phyloP scores from a whole-genome alignment of 2,329 filamentous ascomycete species.

The Sphaerulina populicola region DNA sequence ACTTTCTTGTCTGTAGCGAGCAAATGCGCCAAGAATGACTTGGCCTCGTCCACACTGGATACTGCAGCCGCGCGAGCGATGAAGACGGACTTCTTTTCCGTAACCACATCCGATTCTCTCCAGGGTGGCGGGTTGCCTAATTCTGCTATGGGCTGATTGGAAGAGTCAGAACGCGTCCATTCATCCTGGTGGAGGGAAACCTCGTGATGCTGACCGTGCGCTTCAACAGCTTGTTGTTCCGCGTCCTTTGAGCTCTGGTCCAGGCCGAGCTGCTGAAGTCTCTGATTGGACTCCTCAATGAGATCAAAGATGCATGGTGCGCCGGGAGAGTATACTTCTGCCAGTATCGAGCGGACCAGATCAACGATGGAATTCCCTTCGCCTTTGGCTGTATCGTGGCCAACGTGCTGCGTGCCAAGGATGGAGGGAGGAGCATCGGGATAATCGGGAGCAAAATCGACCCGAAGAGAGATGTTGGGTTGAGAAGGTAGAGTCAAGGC shows the following conservation, averaged over 20 bases:
- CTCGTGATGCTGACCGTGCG: conserved; percentile 25
- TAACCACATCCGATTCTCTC: conserved; percentile 63
- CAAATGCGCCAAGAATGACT: conserved; percentile 62
- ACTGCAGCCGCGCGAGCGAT: conserved; percentile 68
- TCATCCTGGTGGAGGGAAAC: conserved; percentile 1
- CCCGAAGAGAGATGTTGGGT: conserved; percentile 45
- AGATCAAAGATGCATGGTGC: conserved; percentile 84
- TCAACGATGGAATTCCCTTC: conserved; percentile 64
- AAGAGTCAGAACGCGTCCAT: conserved; percentile 13
- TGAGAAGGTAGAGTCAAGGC: conserved; percentile 60
- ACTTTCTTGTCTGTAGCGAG: conserved; percentile 75
- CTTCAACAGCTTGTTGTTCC: conserved; percentile 28
- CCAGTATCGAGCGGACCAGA: conserved; percentile 59
- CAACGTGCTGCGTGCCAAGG: conserved; percentile 70
- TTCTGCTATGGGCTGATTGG: conserved; percentile 33
- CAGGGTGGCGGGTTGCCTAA: conserved; percentile 50
- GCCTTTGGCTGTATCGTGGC: conserved; percentile 56
- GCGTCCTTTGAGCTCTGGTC: conserved; percentile 20
- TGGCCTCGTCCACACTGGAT: conserved; percentile 61
- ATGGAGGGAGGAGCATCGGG: conserved; percentile 65
- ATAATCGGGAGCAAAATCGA: conserved; percentile 66
- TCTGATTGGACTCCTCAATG: conserved; percentile 51
- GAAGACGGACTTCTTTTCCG: conserved; percentile 83
- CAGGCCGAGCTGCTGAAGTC: conserved; percentile 30
- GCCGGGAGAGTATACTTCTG: conserved; percentile 60